Evolutionary conservation across 352 stramenopile species (phyloP), one percentile per base, ranked within the genome.

Genomic region (Phytophthora cryptogea): DNA sequence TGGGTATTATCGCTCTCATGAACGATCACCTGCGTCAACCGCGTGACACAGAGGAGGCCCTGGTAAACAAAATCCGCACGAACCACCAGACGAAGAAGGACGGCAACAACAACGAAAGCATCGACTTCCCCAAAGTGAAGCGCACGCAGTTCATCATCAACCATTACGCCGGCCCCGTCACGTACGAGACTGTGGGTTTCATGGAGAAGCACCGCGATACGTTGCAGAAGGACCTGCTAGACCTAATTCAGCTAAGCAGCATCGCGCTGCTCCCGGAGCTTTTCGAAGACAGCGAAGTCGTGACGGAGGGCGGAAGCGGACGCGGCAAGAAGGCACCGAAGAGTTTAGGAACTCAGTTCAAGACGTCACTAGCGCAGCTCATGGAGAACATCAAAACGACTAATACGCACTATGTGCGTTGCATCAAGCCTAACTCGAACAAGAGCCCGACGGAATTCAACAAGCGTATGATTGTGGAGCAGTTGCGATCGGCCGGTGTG

Each of bases 141-240:
- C 85, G 85, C 9, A 95, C 87, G 17, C 84, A 97, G 68, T 99
- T 99, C 54, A 96, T 96, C 51, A 84, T 99, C 50, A 94, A 96
- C 42, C 96, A 99, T 75, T 99, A 98, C 70, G 96, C 96, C 2
- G 96, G 96, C 14, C 68, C 88, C 2, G 96, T 99, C 41, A 95
- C 86, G 10, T 99, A 99, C 69, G 86, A 96, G 59, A 95, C 90
- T 6, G 81, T 91, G 4, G 94, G 92, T 16, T 99, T 99, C 72
- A 94, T 98, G 72, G 96, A 98, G 73, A 98, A 98, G 72, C 98
- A 99, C 65, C 91, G 92, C 44, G 92, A 98, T 62, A 96, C 85
- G 8, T 75, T 99, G 35, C 96, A 97, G 68, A 98, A 98, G 53
- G 95, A 98, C 52, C 72, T 99, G 46, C 88, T 97, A 55, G 82